phyloP scores from a whole-genome alignment of 31 red algal species.

The Bonnemaisonia californica region DNA sequence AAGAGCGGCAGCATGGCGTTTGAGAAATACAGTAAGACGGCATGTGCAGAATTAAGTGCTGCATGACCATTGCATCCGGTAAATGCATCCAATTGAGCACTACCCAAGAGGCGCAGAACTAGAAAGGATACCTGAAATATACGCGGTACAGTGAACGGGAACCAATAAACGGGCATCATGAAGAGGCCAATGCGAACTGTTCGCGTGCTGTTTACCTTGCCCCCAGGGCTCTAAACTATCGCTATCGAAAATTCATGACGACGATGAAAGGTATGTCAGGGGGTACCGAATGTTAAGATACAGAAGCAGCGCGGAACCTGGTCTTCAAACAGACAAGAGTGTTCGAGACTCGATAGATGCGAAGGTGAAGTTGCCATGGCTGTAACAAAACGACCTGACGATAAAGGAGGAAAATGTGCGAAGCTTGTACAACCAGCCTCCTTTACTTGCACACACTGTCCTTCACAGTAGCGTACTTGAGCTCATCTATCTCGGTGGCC shows the following conservation, averaged over 20 bases:
- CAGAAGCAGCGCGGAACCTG: background rate
- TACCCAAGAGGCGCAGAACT: too few relatives aligned
- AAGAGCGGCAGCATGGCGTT: too few relatives aligned
- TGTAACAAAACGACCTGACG: background rate
- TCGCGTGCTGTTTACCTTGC: background rate
- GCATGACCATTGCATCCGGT: too few relatives aligned
- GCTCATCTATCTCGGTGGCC: constrained; percentile 64
- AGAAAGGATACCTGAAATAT: too few relatives aligned
- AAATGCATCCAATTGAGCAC: too few relatives aligned
- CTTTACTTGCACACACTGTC: constrained; percentile 33
- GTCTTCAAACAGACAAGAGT: background rate
- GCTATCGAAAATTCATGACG: constrained; percentile 1
- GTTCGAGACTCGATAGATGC: too few relatives aligned
- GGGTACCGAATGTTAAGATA: background rate
- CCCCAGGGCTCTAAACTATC: background rate
- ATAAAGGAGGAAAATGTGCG: background rate
- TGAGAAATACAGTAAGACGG: too few relatives aligned
- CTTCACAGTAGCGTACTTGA: constrained; percentile 47
- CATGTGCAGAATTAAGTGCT: too few relatives aligned
- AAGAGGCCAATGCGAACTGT: background rate
- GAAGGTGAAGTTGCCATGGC: too few relatives aligned
- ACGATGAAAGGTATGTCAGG: background rate
- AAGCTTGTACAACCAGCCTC: background rate
- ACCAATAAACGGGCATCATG: background rate
- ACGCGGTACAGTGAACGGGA: too few relatives aligned